phyloP scores from a whole-genome alignment of 306 rosid species.

The Dalbergia cochinchinensis region DNA sequence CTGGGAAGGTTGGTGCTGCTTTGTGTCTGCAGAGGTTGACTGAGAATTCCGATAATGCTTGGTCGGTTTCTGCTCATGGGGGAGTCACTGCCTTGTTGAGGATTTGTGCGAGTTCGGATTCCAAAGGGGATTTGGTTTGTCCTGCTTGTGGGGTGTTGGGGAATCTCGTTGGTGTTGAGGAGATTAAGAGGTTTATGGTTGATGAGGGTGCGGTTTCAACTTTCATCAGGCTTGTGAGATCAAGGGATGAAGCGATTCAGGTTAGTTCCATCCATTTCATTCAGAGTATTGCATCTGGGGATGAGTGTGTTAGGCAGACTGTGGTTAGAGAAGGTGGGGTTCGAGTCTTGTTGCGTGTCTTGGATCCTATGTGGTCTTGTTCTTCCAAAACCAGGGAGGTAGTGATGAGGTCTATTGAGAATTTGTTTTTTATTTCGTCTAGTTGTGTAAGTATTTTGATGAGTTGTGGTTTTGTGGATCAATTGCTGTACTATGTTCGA shows the following conservation, averaged over 20 bases:
- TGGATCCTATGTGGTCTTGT: constrained; percentile 61
- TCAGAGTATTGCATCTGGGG: constrained; percentile 72
- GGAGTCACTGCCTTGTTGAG: constrained; percentile 81
- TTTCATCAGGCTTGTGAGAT: constrained; percentile 59
- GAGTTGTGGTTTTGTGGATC: constrained; percentile 71
- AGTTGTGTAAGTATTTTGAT: constrained; percentile 59
- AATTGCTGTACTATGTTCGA: constrained; percentile 63
- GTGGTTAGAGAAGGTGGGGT: constrained; percentile 79
- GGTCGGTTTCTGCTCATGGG: constrained; percentile 94
- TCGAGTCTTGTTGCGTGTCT: constrained; percentile 61
- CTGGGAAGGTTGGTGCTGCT: constrained; percentile 59
- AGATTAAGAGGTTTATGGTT: constrained; percentile 82
- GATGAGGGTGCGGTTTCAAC: constrained; percentile 77
- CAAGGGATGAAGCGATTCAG: constrained; percentile 72
- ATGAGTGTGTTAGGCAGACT: constrained; percentile 60
- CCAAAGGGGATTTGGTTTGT: constrained; percentile 62
- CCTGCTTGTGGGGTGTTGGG: constrained; percentile 77
- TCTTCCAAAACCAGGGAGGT: constrained; percentile 68
- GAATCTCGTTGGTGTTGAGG: constrained; percentile 79
- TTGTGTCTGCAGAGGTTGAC: constrained; percentile 75
- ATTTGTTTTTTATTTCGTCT: constrained; percentile 62
- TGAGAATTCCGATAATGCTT: constrained; percentile 82
- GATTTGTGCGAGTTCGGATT: constrained; percentile 59
- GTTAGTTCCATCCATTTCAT: constrained; percentile 69
- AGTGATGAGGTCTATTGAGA: constrained; percentile 70